These are phyloP conservation scores for Eucalyptus curtisii DNA, from an alignment of 345 rosid species.

Conservation along the genomic window DNA sequence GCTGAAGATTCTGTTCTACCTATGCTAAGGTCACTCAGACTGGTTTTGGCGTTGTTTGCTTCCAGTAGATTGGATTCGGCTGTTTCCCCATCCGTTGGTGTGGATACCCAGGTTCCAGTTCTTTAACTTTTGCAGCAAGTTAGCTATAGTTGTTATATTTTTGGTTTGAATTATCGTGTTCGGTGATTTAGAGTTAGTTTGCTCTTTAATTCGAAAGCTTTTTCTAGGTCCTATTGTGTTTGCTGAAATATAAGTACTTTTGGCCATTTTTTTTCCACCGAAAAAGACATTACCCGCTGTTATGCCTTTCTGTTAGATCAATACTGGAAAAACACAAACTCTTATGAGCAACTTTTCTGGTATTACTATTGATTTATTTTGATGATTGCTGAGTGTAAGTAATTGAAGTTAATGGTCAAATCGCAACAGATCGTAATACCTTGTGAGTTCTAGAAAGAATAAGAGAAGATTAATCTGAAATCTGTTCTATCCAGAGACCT, in stretches of 20 bases:
- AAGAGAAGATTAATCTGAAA: not conserved
- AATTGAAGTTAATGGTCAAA: not conserved
- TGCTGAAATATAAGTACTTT: not conserved
- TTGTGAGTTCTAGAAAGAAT: not conserved
- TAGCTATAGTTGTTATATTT: not conserved
- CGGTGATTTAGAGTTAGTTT: not conserved
- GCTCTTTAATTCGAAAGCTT: not conserved
- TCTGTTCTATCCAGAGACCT: not conserved
- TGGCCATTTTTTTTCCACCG: not conserved
- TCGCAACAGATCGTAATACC: not conserved
- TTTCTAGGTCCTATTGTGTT: not conserved
- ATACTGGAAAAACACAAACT: not conserved
- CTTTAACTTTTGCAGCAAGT: not conserved
- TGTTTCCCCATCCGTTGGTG: conserved; percentile 35
- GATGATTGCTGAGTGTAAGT: not conserved
- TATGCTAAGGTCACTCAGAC: conserved; percentile 79
- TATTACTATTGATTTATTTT: not conserved
- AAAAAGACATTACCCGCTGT: not conserved
- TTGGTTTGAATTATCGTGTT: not conserved
- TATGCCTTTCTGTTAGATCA: not conserved
- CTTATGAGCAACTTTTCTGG: not conserved
- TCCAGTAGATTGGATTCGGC: conserved; percentile 28
- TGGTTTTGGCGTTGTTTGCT: conserved; percentile 47
- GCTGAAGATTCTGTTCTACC: conserved; percentile 82
- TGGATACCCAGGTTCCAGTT: conserved; percentile 56